phyloP scores from a whole-genome alignment of 2,329 filamentous ascomycete species.

The Colletotrichum sp. region DNA sequence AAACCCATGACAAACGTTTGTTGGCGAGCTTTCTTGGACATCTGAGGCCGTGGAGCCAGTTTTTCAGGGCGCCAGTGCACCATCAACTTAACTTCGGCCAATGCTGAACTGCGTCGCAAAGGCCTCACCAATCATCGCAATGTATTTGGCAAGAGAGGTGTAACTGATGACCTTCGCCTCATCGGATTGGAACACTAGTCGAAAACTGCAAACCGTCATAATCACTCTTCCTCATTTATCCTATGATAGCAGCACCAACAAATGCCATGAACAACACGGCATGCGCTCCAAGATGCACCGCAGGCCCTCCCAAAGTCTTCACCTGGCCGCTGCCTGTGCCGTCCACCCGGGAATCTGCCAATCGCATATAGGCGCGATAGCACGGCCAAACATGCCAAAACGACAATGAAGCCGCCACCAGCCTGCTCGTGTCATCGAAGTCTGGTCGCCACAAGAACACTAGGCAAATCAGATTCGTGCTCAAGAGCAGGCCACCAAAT shows the following conservation, averaged over 20 bases:
- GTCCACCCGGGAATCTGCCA: slow-evolving; percentile 26
- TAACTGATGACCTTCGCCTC: background rate
- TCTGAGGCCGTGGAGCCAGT: background rate
- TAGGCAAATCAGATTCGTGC: slow-evolving; percentile 48
- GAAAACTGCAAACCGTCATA: background rate
- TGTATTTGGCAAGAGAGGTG: background rate
- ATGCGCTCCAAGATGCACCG: slow-evolving; percentile 50
- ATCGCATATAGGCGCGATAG: slow-evolving; percentile 43
- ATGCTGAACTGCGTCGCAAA: background rate
- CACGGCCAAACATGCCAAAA: slow-evolving; percentile 56
- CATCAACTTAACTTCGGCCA: background rate
- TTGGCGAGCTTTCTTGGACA: background rate
- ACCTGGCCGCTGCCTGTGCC: slow-evolving; percentile 9
- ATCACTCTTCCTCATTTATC: background rate
- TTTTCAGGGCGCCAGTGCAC: background rate
- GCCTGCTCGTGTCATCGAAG: slow-evolving; percentile 34
- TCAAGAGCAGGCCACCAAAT: slow-evolving; percentile 51
- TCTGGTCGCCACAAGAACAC: slow-evolving; percentile 33
- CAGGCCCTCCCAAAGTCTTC: slow-evolving; percentile 48
- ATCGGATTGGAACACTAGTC: background rate
- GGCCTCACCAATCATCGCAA: background rate
- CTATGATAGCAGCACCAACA: slow-evolving; percentile 23
- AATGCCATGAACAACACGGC: slow-evolving; percentile 40
- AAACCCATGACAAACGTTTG: background rate
- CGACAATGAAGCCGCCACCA: slow-evolving; percentile 45